These are phyloP conservation scores for Takashimella koratensis DNA, from an alignment of 1,284 basidiomycete species.

Conservation along the genomic window DNA sequence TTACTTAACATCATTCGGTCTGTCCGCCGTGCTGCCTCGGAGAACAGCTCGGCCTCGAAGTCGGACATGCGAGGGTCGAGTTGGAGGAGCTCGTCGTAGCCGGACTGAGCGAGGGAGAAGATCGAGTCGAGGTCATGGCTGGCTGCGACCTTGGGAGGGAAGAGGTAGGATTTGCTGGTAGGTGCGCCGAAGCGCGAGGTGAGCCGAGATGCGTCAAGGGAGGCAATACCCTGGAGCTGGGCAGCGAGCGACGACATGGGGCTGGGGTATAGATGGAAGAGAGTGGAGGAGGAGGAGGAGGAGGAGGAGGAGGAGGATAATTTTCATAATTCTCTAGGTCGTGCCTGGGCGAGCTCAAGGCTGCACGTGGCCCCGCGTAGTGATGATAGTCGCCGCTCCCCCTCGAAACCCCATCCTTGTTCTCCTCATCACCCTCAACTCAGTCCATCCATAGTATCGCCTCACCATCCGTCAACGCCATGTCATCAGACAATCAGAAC, in stretches of 20 bases:
- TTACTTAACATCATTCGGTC: slow-evolving; percentile 77
- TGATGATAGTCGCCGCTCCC: too few species aligned
- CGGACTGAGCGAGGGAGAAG: slow-evolving; percentile 75
- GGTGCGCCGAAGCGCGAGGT: slow-evolving; percentile 54
- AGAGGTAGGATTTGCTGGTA: slow-evolving; percentile 74
- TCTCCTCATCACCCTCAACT: too few species aligned
- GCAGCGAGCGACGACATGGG: slow-evolving; percentile 73
- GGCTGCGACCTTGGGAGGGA: slow-evolving; percentile 73
- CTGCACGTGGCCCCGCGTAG: too few species aligned
- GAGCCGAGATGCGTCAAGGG: slow-evolving; percentile 72
- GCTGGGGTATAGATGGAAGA: too few species aligned
- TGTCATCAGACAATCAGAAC: too few species aligned
- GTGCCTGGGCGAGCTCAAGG: too few species aligned
- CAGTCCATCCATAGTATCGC: too few species aligned
- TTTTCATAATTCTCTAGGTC: too few species aligned
- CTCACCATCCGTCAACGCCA: too few species aligned
- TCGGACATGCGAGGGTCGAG: slow-evolving; percentile 56
- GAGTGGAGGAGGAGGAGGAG: too few species aligned
- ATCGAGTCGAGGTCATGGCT: slow-evolving; percentile 83
- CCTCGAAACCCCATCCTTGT: too few species aligned
- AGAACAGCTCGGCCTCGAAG: slow-evolving; percentile 72
- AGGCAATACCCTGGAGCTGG: slow-evolving; percentile 76
- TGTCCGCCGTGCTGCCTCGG: slow-evolving; percentile 66
- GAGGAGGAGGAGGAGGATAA: too few species aligned
- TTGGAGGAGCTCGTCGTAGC: slow-evolving; percentile 63